phyloP scores from a whole-genome alignment of 2,329 filamentous ascomycete species.

The Diaporthe amygdali region DNA sequence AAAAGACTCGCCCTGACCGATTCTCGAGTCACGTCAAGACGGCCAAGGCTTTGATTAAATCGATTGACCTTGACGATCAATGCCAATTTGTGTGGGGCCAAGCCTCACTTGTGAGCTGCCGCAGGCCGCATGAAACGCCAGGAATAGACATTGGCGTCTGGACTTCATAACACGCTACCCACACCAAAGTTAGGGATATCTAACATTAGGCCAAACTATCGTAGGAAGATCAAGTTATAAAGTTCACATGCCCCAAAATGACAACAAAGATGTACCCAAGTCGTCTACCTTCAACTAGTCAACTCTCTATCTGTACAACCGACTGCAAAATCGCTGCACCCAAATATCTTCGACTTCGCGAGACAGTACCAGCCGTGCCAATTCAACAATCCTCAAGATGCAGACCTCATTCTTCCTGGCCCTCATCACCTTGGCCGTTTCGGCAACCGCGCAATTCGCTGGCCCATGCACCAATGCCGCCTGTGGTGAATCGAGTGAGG shows the following conservation, averaged over 20 bases:
- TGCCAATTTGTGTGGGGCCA: background rate
- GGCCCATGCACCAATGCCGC: constrained; percentile 3
- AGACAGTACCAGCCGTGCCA: background rate
- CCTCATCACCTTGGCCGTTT: background rate
- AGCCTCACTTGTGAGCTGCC: background rate
- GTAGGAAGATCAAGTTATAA: background rate
- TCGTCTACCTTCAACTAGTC: background rate
- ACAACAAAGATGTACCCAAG: accelerated
- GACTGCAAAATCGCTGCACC: too few species aligned
- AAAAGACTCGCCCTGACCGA: background rate
- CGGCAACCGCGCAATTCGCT: background rate
- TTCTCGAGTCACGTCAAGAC: constrained; percentile 5
- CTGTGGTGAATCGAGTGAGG: constrained; percentile 1
- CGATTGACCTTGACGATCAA: background rate
- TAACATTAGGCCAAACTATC: background rate
- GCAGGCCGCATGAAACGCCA: constrained; percentile 3
- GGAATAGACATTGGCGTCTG: background rate
- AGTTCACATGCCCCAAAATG: background rate
- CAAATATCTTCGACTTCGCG: too few species aligned
- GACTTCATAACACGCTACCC: background rate
- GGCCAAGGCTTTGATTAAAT: constrained; percentile 8
- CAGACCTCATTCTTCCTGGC: background rate
- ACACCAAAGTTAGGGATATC: background rate
- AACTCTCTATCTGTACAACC: background rate
- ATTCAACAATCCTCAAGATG: background rate